Conservation (phyloP, 129 eudicot species). For the Oenanthe sinensis region DNA sequence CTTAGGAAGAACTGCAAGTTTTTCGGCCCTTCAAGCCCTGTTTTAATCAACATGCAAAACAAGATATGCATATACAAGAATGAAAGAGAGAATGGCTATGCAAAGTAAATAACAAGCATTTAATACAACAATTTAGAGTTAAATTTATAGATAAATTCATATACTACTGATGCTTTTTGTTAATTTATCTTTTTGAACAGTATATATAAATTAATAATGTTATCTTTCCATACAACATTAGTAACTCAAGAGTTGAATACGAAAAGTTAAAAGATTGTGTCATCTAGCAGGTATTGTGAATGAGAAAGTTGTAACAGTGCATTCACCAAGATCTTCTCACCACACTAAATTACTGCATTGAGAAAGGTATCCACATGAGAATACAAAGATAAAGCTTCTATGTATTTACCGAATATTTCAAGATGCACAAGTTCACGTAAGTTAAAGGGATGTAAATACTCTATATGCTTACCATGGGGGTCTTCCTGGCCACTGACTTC, state of each 20-base stretch:
- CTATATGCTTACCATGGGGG: conserved; percentile 21
- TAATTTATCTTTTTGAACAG: background rate
- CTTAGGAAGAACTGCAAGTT: background rate
- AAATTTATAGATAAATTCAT: background rate
- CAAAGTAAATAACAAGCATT: background rate
- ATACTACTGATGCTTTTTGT: background rate
- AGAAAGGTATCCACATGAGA: background rate
- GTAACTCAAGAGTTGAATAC: background rate
- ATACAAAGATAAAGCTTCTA: background rate
- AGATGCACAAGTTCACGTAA: background rate
- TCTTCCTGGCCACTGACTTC: background rate
- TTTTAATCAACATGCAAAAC: background rate
- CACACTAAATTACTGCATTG: background rate
- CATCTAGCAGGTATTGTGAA: background rate
- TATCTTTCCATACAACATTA: background rate
- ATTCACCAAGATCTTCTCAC: background rate
- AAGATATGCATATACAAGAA: background rate
- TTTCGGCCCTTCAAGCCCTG: background rate
- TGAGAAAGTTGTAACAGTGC: background rate
- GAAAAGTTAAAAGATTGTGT: background rate
- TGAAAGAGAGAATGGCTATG: background rate
- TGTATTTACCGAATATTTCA: background rate
- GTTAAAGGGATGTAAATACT: conserved; percentile 22
- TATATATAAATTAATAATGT: background rate
- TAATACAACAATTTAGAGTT: background rate